Evolutionary conservation across 2,329 filamentous ascomycete species (phyloP), one percentile per base, ranked within the genome.

Genomic region (Dactylonectria macrodidyma): DNA sequence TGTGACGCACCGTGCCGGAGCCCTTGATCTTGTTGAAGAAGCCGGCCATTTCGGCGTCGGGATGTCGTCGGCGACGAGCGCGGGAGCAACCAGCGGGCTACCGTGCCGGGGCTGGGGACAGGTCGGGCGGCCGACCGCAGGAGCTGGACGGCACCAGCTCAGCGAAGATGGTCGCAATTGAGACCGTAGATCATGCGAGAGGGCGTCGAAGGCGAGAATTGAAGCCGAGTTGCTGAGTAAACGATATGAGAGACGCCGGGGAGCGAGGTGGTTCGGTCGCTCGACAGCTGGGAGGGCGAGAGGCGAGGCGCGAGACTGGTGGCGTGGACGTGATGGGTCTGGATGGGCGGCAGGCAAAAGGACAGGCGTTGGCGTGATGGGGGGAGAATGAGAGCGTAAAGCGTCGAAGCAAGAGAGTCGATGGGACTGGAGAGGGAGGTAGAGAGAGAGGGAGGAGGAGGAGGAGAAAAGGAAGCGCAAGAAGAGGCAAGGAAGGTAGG

Each of bases 11-110:
- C 78, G 83, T 83, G 78, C 84, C 81, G 72, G 84, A 82, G 74
- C 83, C 82, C 80, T 89, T 89, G 77, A 90, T 85, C 79, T 88
- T 90, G 74, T 84, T 88, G 70, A 90, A 85, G 73, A 91, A 87
- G 69, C 86, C 84, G 69, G 88, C 83, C 88, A 90, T 90, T 71
- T 65, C 65, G 71, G 68, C 65, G 68, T 72, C 61, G 72, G 74
- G 67, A 70, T 59, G 70, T 72, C 59, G 68, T 69, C 50, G 65
- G 59, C 19, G 63, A 54, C 69, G 52, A 52, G 65, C 46, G 62
- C 59, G 58, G 59, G 54, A 68, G 59, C 62, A 68, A 64, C 59
- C 48, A 56, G 72, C 50, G 51, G 67, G 60, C 62, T 72, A 67
- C 59, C 46, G 66, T 75, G 69, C 74, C 72, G 67, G 67, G 67